A percentile compares a stretch with the other conserved stretches of the same genome.
Conservation (phyloP, 1,139 yeast species). For the Geotrichum histeridarum region DNA sequence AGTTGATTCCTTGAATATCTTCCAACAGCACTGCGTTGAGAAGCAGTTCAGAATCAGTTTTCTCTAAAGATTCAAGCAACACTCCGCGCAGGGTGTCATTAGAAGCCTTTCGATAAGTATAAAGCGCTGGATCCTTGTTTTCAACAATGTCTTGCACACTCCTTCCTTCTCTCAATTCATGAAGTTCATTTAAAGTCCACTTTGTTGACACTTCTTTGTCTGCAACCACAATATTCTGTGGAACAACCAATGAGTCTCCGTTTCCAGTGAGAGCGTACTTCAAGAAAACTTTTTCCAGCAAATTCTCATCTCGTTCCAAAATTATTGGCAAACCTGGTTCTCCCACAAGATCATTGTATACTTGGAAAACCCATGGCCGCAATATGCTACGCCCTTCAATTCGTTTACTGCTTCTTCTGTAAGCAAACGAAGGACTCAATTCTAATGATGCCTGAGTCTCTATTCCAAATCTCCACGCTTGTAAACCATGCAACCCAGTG, state of each 20-base stretch:
- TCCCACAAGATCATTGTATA: not conserved
- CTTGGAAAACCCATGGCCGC: not conserved
- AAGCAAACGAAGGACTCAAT: not conserved
- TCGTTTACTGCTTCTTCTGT: not conserved
- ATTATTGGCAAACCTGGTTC: not conserved
- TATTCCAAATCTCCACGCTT: constrained; percentile 2
- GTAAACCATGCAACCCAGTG: not conserved
- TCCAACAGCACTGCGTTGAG: not conserved
- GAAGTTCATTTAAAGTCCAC: not conserved
- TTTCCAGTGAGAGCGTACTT: not conserved
- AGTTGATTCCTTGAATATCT: not conserved
- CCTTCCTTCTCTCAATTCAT: not conserved
- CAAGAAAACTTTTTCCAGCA: not conserved
- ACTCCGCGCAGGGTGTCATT: constrained; percentile 1
- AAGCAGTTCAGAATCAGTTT: not conserved
- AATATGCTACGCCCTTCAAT: not conserved
- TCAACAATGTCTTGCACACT: not conserved
- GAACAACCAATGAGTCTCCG: not conserved
- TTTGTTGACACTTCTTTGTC: not conserved
- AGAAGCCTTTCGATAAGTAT: not conserved
- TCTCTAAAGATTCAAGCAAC: not conserved
- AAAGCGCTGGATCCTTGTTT: not conserved
- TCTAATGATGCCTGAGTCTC: not conserved
- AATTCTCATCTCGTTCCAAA: not conserved
- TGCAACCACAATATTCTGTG: not conserved